Conservation (phyloP, 2,329 filamentous ascomycete genomes). For the Bipolaris oryzae region DNA sequence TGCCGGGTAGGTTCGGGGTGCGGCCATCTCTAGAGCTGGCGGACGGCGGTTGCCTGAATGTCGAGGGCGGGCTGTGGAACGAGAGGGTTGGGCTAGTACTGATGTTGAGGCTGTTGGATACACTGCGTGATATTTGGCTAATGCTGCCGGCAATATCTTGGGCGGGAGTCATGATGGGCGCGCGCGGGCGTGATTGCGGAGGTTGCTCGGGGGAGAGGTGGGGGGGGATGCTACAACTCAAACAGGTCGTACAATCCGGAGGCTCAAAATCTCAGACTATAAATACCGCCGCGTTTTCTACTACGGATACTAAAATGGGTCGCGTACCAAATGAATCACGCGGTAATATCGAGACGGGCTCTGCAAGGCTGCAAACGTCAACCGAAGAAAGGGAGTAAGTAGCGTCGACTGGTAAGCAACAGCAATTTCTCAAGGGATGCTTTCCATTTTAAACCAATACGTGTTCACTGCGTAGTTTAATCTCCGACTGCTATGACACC, state of each 20-base stretch:
- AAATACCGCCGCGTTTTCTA: slow-evolving; percentile 1
- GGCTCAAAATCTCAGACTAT: slow-evolving; percentile 6
- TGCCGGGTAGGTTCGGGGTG: slow-evolving; percentile 34
- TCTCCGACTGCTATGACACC: slow-evolving; percentile 16
- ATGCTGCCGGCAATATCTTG: slow-evolving; percentile 45
- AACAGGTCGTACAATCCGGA: slow-evolving; percentile 24
- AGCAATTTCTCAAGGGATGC: slow-evolving; percentile 21
- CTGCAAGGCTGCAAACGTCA: slow-evolving; percentile 15
- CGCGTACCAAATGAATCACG: slow-evolving; percentile 8
- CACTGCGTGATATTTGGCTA: slow-evolving; percentile 50
- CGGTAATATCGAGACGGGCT: slow-evolving; percentile 8
- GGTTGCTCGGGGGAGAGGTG: slow-evolving; percentile 21
- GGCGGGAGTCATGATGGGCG: slow-evolving; percentile 43
- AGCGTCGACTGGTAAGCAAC: slow-evolving; percentile 21
- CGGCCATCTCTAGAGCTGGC: slow-evolving; percentile 47
- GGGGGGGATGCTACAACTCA: slow-evolving; percentile 25
- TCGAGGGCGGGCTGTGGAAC: slow-evolving; percentile 75
- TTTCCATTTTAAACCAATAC: slow-evolving; percentile 21
- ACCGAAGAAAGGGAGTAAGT: slow-evolving; percentile 18
- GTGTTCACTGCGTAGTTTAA: slow-evolving; percentile 12
- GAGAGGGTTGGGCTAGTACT: slow-evolving; percentile 76
- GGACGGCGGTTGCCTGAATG: slow-evolving; percentile 52
- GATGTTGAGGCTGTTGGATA: slow-evolving; percentile 67
- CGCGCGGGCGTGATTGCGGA: slow-evolving; percentile 27
- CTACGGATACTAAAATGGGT: background rate